Conservation (phyloP, 306 rosid species). For the Cucurbita maxima region DNA sequence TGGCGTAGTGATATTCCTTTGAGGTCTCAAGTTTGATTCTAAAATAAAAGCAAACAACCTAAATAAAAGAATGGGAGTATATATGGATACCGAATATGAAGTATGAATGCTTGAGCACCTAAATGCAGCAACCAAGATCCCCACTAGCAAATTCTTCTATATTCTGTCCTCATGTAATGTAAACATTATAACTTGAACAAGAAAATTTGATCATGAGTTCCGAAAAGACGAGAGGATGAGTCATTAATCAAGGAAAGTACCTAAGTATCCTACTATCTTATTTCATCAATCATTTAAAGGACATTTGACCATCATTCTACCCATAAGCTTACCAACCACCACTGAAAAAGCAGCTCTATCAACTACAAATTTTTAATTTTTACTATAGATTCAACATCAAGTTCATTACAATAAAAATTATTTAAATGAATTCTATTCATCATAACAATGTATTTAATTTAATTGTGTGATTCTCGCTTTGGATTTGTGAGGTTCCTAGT, state of each 20-base stretch:
- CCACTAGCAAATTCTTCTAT: neutral
- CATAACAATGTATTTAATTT: neutral
- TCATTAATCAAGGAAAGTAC: neutral
- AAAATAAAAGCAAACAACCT: neutral
- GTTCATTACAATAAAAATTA: neutral
- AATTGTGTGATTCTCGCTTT: neutral
- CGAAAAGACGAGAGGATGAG: neutral
- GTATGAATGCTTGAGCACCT: neutral
- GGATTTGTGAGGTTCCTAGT: neutral
- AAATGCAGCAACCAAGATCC: neutral
- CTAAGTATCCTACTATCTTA: neutral
- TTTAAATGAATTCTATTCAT: neutral
- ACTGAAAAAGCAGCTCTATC: no score
- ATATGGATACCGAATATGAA: neutral
- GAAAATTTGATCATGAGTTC: neutral
- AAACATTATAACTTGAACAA: neutral
- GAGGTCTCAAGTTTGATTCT: neutral
- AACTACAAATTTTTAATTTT: neutral
- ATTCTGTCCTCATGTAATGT: neutral
- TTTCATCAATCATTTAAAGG: neutral
- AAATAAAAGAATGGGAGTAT: neutral
- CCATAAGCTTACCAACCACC: no score
- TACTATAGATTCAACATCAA: neutral
- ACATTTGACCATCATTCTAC: no score
- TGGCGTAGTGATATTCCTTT: neutral